Percentiles rank a stretch among this genome's conserved stretches.
Conservation (phyloP, 2,329 filamentous ascomycete species). For the Trichoderma atrobrunneum region DNA sequence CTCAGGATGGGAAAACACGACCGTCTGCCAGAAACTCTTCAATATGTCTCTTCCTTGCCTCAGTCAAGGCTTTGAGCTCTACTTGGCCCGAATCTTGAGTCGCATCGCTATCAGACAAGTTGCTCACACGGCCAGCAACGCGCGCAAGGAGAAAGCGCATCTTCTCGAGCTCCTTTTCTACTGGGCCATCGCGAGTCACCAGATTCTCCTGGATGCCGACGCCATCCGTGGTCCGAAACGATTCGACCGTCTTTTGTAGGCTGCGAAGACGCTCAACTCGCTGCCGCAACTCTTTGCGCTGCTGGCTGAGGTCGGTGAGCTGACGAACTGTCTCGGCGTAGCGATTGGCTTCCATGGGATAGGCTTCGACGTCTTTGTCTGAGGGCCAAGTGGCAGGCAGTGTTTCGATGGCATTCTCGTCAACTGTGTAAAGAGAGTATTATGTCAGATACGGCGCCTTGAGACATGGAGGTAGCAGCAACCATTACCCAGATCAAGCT, state of each 20-base stretch:
- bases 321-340: constrained; percentile 51
- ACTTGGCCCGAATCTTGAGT: constrained; percentile 22
- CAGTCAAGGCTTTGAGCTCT: constrained; percentile 36
- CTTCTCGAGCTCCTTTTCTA: constrained; percentile 64
- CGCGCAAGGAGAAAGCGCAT: constrained; percentile 63
- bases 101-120: constrained; percentile 31
- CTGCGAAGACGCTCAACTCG: constrained; percentile 47
- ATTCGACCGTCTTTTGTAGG: constrained; percentile 51
- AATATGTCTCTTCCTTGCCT: constrained; percentile 42
- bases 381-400: constrained; percentile 49
- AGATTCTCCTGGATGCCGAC: constrained; percentile 61
- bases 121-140: constrained; percentile 53
- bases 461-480: neutral
- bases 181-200: constrained; percentile 60
- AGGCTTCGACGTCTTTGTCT: constrained; percentile 34
- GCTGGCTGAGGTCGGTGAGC: constrained; percentile 48
- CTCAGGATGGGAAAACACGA: constrained; percentile 23
- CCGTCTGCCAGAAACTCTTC: constrained; percentile 39
- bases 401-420: constrained; percentile 42
- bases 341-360: constrained; percentile 47
- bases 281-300: constrained; percentile 34
- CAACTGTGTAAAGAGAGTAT: constrained; percentile 31
- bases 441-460: neutral
- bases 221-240: constrained; percentile 32
- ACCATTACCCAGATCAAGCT: constrained; percentile 44